Conservation (phyloP, 192 early-diverging fungal species). For the Cladochytrium replicatum region DNA sequence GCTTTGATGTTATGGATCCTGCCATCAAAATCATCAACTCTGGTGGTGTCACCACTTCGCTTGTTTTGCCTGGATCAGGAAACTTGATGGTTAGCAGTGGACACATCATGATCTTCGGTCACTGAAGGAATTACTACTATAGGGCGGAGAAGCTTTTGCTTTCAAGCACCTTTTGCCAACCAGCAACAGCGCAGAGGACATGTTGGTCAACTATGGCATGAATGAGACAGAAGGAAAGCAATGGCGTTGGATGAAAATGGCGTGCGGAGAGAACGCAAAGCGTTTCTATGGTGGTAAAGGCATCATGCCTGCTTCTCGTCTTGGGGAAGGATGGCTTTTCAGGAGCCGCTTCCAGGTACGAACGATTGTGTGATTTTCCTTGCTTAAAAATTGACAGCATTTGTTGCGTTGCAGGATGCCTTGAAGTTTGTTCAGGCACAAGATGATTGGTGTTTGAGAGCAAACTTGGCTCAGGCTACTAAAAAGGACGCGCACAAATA, state of each 20-base stretch:
- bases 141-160: conserved; percentile 59
- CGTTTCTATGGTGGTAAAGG: conserved; percentile 21
- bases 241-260: conserved; percentile 74
- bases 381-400: too few species aligned
- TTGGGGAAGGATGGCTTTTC: conserved; percentile 59
- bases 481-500: conserved; percentile 23
- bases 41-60: conserved; percentile 63
- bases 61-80: conserved; percentile 64
- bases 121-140: too few species aligned
- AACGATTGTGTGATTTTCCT: too few species aligned
- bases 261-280: conserved; percentile 75
- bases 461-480: conserved; percentile 10
- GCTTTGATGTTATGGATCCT: conserved; percentile 37
- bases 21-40: conserved; percentile 42
- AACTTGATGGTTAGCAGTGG: conserved; percentile 74
- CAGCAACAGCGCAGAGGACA: conserved; percentile 51
- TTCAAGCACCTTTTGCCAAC: conserved; percentile 50
- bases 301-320: conserved; percentile 23
- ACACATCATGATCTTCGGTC: too few species aligned
- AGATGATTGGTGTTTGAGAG: conserved; percentile 53
- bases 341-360: conserved; percentile 54
- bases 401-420: too few species aligned
- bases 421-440: conserved; percentile 26
- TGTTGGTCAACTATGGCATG: conserved; percentile 48
- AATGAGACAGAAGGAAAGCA: conserved; percentile 13